Evolutionary conservation across 371 early-diverging fungal species (phyloP).

Genomic region (Mortierella sp.): DNA sequence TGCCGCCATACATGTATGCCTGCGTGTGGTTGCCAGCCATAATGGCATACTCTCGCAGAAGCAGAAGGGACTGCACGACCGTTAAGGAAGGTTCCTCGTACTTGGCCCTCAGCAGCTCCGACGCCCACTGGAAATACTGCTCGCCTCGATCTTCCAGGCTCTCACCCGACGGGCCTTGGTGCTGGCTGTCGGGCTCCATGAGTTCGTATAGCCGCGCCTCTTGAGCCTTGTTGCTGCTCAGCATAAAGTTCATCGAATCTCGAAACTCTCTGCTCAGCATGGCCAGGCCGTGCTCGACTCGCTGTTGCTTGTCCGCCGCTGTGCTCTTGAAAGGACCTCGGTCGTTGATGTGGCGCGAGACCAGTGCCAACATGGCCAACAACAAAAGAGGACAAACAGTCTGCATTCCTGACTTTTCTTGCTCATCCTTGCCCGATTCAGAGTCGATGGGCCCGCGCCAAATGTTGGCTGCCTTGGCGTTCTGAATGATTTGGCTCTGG

Average conservation of each 20-base stretch:
- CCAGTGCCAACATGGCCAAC: conserved; percentile 46
- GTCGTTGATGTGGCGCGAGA: conserved; percentile 48
- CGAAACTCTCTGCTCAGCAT: conserved; percentile 17
- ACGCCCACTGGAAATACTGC: conserved; percentile 55
- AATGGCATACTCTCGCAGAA: conserved; percentile 51
- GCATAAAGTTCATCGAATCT: neutral
- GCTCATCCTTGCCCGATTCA: neutral
- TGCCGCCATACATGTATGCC: conserved; percentile 52
- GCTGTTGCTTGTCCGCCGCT: conserved; percentile 24
- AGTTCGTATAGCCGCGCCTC: conserved; percentile 30
- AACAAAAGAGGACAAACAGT: conserved; percentile 27
- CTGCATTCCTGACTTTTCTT: neutral
- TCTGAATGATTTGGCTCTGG: conserved; percentile 22
- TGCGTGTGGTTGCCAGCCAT: conserved; percentile 54
- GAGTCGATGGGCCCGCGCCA: conserved; percentile 19
- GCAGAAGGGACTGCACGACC: conserved; percentile 42
- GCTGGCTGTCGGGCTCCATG: conserved; percentile 37
- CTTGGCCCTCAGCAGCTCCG: conserved; percentile 40
- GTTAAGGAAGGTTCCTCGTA: conserved; percentile 44
- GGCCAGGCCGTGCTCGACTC: conserved; percentile 24
- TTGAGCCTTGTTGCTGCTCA: conserved; percentile 13
- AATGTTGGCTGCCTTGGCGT: conserved; percentile 10
- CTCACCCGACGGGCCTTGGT: conserved; percentile 20
- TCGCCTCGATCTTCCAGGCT: conserved; percentile 45
- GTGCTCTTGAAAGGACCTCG: conserved; percentile 34